Percentiles rank a stretch among this genome's conserved stretches.
These are phyloP conservation scores for Sporothrix mexicana DNA, from an alignment of 2,329 filamentous ascomycete species.

Conservation along the genomic window DNA sequence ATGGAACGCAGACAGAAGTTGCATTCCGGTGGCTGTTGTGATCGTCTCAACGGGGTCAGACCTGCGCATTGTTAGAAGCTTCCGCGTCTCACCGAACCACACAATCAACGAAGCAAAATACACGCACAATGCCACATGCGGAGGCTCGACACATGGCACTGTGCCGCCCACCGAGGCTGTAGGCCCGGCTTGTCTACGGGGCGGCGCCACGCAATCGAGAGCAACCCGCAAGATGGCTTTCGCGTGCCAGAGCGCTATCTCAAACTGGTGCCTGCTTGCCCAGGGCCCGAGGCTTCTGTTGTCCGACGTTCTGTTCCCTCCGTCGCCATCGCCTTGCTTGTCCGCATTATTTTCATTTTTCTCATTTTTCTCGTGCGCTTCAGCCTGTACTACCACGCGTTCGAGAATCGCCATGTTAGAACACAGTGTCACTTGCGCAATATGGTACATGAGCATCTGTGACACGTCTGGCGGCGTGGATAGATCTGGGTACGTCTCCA, in stretches of 20 bases:
- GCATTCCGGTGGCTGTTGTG: background rate
- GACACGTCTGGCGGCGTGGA: background rate
- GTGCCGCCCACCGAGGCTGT: background rate
- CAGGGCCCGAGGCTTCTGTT: background rate
- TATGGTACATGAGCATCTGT: background rate
- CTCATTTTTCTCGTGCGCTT: too few relatives aligned
- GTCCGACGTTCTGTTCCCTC: too few relatives aligned
- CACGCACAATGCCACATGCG: background rate
- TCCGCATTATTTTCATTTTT: background rate
- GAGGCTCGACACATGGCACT: background rate
- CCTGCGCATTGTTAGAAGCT: background rate
- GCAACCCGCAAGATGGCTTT: background rate
- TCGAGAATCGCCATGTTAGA: background rate
- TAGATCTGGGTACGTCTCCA: background rate
- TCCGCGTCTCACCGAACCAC: background rate
- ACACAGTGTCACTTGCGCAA: background rate
- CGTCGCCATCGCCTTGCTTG: background rate
- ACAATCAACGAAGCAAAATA: background rate
- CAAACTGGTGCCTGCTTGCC: background rate
- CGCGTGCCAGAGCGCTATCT: background rate
- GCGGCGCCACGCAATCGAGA: background rate
- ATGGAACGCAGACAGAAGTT: background rate
- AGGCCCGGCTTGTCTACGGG: too few relatives aligned
- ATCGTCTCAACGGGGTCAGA: background rate
- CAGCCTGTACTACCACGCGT: background rate